These are phyloP conservation scores for Mikania micrantha DNA, from an alignment of 129 eudicot species.

Conservation along the genomic window DNA sequence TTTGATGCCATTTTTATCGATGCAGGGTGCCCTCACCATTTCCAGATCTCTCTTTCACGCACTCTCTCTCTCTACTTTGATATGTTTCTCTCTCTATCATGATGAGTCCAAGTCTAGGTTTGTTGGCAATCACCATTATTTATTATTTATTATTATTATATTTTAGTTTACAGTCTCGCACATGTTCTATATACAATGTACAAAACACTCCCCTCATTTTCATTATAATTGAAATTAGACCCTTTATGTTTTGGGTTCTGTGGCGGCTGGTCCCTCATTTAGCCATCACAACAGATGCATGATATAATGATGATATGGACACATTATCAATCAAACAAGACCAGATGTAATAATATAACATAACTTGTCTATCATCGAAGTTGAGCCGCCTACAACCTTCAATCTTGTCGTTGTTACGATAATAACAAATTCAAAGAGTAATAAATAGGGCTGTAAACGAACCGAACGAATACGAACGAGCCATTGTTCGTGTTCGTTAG, in stretches of 20 bases:
- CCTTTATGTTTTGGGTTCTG: background rate
- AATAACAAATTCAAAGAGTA: no score
- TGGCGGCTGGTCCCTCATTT: constrained; percentile 3
- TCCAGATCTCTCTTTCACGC: constrained; percentile 18
- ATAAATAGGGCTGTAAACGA: no score
- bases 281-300: background rate
- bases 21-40: constrained; percentile 42
- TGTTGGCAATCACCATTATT: constrained; percentile 29
- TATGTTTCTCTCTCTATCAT: constrained; percentile 23
- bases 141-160: constrained; percentile 23
- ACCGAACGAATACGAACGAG: no score
- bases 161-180: constrained; percentile 13
- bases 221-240: background rate
- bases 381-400: background rate
- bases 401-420: background rate
- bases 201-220: background rate
- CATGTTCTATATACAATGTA: background rate
- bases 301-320: background rate
- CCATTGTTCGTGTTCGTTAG: no score
- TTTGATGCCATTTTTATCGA: constrained; percentile 36
- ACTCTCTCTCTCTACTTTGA: background rate
- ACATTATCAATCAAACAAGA: background rate
- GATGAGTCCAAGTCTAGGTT: constrained; percentile 30
- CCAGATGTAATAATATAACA: background rate
- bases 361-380: background rate